Evolutionary conservation across 371 early-diverging fungal species (phyloP).

Genomic region (Globomyces sp.): DNA sequence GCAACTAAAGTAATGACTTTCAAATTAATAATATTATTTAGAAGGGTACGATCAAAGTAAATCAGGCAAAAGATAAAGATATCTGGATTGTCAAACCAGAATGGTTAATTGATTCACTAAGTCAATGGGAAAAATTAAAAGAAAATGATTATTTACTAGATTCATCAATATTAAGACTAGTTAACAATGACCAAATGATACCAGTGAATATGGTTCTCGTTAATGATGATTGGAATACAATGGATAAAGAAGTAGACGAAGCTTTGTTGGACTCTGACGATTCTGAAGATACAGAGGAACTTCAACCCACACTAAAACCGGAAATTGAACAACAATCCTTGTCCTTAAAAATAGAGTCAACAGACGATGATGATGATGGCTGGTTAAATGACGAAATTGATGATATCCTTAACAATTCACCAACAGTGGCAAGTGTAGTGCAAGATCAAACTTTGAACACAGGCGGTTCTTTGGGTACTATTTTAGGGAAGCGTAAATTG

Average conservation of each 20-base stretch:
- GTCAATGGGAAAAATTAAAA: constrained; percentile 57
- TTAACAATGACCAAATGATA: not conserved
- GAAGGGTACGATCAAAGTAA: constrained; percentile 60
- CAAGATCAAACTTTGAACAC: too few species aligned
- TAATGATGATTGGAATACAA: constrained; percentile 38
- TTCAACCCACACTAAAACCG: not conserved
- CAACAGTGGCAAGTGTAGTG: too few species aligned
- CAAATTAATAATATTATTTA: constrained; percentile 16
- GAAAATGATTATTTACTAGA: constrained; percentile 54
- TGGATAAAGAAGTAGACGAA: constrained; percentile 48
- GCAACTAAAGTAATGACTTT: constrained; percentile 59
- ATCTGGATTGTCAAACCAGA: constrained; percentile 56
- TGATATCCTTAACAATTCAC: constrained; percentile 28
- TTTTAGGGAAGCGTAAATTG: too few species aligned
- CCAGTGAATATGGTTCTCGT: constrained; percentile 36
- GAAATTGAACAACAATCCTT: constrained; percentile 11
- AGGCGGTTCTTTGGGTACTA: too few species aligned
- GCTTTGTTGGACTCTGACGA: constrained; percentile 19
- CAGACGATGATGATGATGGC: constrained; percentile 19
- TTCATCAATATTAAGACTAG: not conserved
- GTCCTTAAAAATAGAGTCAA: constrained; percentile 45
- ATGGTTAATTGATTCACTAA: constrained; percentile 63
- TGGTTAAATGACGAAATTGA: constrained; percentile 18
- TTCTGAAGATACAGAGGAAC: not conserved
- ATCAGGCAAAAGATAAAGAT: constrained; percentile 48